Evolutionary conservation across 129 eudicot genomes (phyloP).

Genomic region (Sambucus nigra): DNA sequence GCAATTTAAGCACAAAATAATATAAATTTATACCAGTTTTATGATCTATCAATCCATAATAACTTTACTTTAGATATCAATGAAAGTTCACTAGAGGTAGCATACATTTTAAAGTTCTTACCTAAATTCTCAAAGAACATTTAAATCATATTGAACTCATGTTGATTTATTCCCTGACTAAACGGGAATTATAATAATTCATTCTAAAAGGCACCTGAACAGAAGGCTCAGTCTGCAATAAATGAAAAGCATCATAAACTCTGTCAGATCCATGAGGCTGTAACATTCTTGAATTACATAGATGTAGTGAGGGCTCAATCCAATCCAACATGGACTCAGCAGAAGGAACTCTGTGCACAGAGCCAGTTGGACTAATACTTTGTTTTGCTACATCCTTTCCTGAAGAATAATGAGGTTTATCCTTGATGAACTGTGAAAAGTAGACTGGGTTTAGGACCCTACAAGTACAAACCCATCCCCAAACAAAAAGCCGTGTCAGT

Average conservation of each 20-base stretch:
- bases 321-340: constrained; percentile 36
- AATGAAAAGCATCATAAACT: constrained; percentile 55
- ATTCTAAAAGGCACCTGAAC: constrained; percentile 43
- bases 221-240: constrained; percentile 50
- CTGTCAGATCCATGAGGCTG: constrained; percentile 22
- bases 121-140: too few relatives aligned
- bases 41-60: too few relatives aligned
- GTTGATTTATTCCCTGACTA: too few relatives aligned
- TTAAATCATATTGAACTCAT: too few relatives aligned
- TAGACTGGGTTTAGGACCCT: constrained; percentile 37
- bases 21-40: too few relatives aligned
- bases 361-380: constrained; percentile 9
- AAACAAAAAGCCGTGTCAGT: too few relatives aligned
- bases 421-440: not conserved
- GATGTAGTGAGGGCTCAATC: constrained; percentile 51
- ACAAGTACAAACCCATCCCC: not conserved
- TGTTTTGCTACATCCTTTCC: constrained; percentile 12
- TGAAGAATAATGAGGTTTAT: not conserved
- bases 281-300: constrained; percentile 20
- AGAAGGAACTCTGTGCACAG: constrained; percentile 9
- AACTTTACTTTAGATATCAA: too few relatives aligned
- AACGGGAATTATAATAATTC: not conserved
- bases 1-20: too few relatives aligned
- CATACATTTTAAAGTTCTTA: too few relatives aligned
- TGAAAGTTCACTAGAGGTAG: too few relatives aligned